Base-by-base conservation (phyloP, 192 early-diverging fungal species). In the Gryganskiella cystojenkinii region DNA sequence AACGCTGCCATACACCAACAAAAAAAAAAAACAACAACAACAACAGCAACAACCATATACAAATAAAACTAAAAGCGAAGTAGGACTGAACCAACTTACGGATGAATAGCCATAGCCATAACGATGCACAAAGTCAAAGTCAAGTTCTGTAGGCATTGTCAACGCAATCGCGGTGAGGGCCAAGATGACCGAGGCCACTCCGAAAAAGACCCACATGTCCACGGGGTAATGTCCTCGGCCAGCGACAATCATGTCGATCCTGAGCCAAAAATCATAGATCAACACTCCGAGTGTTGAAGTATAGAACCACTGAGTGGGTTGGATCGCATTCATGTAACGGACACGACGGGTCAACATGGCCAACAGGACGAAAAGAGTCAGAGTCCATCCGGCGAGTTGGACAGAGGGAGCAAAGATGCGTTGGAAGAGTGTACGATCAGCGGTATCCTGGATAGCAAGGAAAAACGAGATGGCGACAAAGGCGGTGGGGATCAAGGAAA, bases 291-390 rank as follows among this genome's bases (percentile, higher is more conserved):
- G 10, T 3, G 65, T 59, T 17, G 66, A 19, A 31, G 66, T 44
- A 30, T 78, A 78, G 42, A 78, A 78, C 74, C 74, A 78, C 35
- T 78, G 74, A 24, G 69, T 22, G n/a, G 74, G 55, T 35, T 78
- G 74, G 31, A 78, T 69, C 3, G 74, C 74, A 25, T 53, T 33
- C 56, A 35, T 46, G 31, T 46, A 64, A 1, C 47, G 54, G 61
- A 78, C 35, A 19, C 74, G 59, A 59, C 64, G 74, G 25, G 67
- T 69, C 34, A 78, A 57, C 10, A 78, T 50, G 19, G 34, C 52
- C 15, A 78, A 25, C 3, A 65, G 33, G 7, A 51, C 22, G 15
- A 20, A 11, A 22, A 59, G 24, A 25, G 46, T 66, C 14, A 64
- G 3, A 25, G 57, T 11, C 74, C 74, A 78, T 15, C 74, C 74